Percentiles rank a stretch among this genome's conserved stretches.
These are phyloP conservation scores for Paecilomyces sp. DNA, from an alignment of 2,329 filamentous ascomycete genomes.

Conservation along the genomic window DNA sequence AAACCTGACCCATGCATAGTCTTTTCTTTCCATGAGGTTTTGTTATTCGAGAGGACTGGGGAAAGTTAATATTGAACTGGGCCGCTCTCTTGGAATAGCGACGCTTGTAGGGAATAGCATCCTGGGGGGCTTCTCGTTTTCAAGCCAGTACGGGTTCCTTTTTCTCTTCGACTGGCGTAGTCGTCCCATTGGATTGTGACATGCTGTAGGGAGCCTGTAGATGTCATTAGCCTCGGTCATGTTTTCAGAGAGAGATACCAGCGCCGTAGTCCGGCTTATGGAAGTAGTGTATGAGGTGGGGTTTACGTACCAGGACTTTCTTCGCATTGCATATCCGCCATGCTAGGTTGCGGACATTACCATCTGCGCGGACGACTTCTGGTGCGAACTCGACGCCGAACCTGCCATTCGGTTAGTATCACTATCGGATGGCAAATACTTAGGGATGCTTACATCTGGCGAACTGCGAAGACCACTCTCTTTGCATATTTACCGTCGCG, in stretches of 20 bases:
- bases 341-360: slow-evolving; percentile 80
- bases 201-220: slow-evolving; percentile 63
- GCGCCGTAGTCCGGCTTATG: neutral
- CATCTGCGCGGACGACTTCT: slow-evolving; percentile 85
- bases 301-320: slow-evolving; percentile 70
- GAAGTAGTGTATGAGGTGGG: slow-evolving; percentile 7
- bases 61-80: neutral
- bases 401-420: slow-evolving; percentile 29
- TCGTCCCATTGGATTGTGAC: slow-evolving; percentile 56
- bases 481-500: slow-evolving; percentile 82
- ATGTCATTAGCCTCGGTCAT: neutral
- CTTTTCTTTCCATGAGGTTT: neutral
- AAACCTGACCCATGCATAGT: neutral
- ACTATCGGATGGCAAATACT: neutral
- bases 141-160: slow-evolving; percentile 10
- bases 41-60: neutral
- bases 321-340: slow-evolving; percentile 96
- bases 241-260: neutral
- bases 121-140: neutral
- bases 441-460: slow-evolving; percentile 65
- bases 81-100: neutral
- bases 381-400: slow-evolving; percentile 93
- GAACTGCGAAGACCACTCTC: slow-evolving; percentile 86
- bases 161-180: slow-evolving; percentile 46
- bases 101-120: neutral